Conservation (phyloP, 345 rosid species). For the Excoecaria agallocha region DNA sequence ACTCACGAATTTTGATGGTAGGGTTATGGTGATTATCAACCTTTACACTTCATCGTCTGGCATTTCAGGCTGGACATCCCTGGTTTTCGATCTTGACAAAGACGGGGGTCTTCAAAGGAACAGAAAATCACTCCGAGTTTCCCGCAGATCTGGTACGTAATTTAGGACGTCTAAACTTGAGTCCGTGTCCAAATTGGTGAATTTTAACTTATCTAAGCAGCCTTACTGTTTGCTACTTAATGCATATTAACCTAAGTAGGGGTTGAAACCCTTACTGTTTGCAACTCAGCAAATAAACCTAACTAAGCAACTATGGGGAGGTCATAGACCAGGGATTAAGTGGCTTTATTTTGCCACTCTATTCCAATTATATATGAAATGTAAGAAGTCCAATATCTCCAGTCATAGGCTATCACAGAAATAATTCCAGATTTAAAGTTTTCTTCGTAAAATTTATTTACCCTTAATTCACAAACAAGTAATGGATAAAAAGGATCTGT, state of each 20-base stretch:
- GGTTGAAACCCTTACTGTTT: neutral
- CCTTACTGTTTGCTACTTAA: too few relatives aligned
- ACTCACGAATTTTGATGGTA: neutral
- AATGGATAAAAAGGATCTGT: neutral
- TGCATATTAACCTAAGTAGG: neutral
- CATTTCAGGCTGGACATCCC: slow-evolving; percentile 66
- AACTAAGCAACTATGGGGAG: too few relatives aligned
- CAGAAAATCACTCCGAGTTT: slow-evolving; percentile 50
- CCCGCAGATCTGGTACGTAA: slow-evolving; percentile 65
- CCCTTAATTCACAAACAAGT: too few relatives aligned
- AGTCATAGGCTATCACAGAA: too few relatives aligned
- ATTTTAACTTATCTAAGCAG: neutral
- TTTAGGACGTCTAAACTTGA: neutral
- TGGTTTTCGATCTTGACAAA: slow-evolving; percentile 92
- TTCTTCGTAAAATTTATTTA: too few relatives aligned
- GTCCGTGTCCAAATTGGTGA: too few relatives aligned
- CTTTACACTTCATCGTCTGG: neutral
- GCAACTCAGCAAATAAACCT: neutral
- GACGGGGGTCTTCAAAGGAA: slow-evolving; percentile 82
- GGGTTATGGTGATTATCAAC: neutral
- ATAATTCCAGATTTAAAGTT: too few relatives aligned
- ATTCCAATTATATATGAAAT: too few relatives aligned
- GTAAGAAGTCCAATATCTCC: too few relatives aligned
- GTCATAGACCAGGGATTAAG: too few relatives aligned
- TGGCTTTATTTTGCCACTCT: too few relatives aligned